phyloP scores from a whole-genome alignment of 177 flowering plant species.

The Vitis hybrid region DNA sequence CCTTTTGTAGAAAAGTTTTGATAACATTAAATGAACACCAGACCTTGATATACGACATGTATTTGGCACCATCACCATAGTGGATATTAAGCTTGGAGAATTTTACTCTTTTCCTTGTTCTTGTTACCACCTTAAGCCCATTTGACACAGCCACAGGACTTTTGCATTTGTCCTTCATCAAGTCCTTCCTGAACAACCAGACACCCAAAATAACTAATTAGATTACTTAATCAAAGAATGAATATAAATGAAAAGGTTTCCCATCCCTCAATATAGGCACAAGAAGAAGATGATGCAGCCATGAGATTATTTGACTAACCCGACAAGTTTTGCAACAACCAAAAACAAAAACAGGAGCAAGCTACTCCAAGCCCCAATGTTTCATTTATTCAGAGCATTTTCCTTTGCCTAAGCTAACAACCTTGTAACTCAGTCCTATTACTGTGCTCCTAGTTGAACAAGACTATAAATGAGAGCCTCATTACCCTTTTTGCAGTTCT shows the following conservation, averaged over 20 bases:
- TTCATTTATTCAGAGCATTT: not conserved
- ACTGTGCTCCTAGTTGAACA: too few relatives aligned
- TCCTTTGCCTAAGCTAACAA: not conserved
- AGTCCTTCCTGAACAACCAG: conserved; percentile 23
- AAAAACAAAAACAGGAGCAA: too few relatives aligned
- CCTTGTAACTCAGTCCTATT: too few relatives aligned
- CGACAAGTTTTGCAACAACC: too few relatives aligned
- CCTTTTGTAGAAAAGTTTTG: too few relatives aligned
- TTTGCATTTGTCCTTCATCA: conserved; percentile 20
- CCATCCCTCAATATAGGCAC: too few relatives aligned
- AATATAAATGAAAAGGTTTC: not conserved
- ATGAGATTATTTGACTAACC: too few relatives aligned
- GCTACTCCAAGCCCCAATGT: not conserved
- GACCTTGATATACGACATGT: conserved; percentile 89
- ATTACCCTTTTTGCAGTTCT: conserved; percentile 44
- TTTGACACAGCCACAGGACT: conserved; percentile 20
- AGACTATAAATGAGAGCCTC: not conserved
- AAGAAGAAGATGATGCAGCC: too few relatives aligned
- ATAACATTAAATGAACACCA: conserved; percentile 2
- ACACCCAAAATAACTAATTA: conserved; percentile 1
- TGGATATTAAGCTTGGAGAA: conserved; percentile 34
- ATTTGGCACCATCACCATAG: conserved; percentile 58
- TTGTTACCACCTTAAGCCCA: conserved; percentile 26
- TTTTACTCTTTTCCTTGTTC: conserved; percentile 39
- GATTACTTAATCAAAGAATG: not conserved